Evolutionary conservation across 2,329 filamentous ascomycete species (phyloP), one percentile per base, ranked within the genome.

Genomic region (Diaporthe vexans): DNA sequence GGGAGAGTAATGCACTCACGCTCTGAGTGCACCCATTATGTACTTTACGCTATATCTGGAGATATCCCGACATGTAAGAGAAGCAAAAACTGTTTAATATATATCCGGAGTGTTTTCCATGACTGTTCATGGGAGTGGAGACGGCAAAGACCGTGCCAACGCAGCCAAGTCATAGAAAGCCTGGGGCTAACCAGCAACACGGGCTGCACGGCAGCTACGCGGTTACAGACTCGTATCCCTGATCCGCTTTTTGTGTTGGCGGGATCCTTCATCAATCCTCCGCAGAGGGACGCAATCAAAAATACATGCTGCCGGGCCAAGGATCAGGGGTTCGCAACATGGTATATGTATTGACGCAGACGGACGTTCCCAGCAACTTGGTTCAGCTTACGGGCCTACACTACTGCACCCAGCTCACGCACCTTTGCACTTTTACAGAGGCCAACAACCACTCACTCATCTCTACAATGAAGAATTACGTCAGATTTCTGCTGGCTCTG

Each of bases 251-350:
- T 68, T 11, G 2, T 40, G 63, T n/a, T 26, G 19, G 48, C n/a
- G 9, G 8, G 33, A 68, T 68, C 63, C 63, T 54, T 40, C 46
- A 68, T 8, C 8, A 26, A 68, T 68, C 63, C 63, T 54, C 13
- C 33, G 9, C 29, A 15, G 24, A 33, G 19, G 2, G 13, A 37
- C 8, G 46, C 1, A 7, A 40, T 21, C 17, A 37, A 51, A 24
- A 24, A 19, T 19, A 33, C 8, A 29, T n/a, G 5, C 29, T 24
- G 7, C 21, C 19, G 1, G 21, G 13, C 21, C 29, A 24, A 17
- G 63, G 63, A 17, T 26, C 46, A 52, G 63, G 46, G 40, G 33
- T 29, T 54, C 33, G 46, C 33, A 21, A 19, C 29, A 40, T 40
- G n/a, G 48, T 51, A 26, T 68, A 68, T 54, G 33, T 68, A 40